Base-by-base conservation (phyloP, 768 basidiomycete species). In the Leucosporidium scottii region DNA sequence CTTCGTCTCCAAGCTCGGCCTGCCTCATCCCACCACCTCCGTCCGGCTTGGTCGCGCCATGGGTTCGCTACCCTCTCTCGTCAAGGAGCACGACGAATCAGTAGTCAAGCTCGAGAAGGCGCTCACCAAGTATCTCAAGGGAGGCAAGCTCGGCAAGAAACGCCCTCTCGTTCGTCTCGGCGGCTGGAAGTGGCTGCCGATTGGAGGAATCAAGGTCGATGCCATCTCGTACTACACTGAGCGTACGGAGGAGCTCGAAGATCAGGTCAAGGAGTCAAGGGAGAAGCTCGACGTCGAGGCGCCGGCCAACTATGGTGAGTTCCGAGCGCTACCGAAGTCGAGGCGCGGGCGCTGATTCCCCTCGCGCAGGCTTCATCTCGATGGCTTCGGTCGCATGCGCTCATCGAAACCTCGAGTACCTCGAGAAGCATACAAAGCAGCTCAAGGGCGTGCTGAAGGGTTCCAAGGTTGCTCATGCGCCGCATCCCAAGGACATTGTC, bases 41-140 rank as follows among this genome's bases (percentile, higher is more conserved):
- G 91, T 93, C 8, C 90, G 93, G 78, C 86, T 93, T 59, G 88
- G 91, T 31, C 86, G 91, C 31, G 85, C 85, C 72, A 87, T 96
- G 39, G 94, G 92, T 31, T 83, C 85, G 65, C 86, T 98, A 21
- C 92, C 96, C 0, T 86, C 91, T 66, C 81, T 96, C 65, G 89
- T 99, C 69, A 90, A 94, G 64, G 88, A 86, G 74, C 91, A 93
- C 78, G 97, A 97, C 78, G 81, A 86, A 63, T 87, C 90, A n/a
- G 94, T 99, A 25, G 83, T 88, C 55, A 87, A 93, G 74, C 84
- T 98, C 65, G 96, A 99, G 77, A 82, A 85, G 54, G 82, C 91
- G 56, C 83, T 99, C 44, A 93, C 97, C 64, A 85, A 85, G 62
- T 96, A 96, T 77, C 66, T 74, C 59, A 83, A 96, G 65, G 93